Evolutionary conservation across 768 basidiomycete species (phyloP), one percentile per base, ranked within the genome.

Genomic region (Mycena polygramma): DNA sequence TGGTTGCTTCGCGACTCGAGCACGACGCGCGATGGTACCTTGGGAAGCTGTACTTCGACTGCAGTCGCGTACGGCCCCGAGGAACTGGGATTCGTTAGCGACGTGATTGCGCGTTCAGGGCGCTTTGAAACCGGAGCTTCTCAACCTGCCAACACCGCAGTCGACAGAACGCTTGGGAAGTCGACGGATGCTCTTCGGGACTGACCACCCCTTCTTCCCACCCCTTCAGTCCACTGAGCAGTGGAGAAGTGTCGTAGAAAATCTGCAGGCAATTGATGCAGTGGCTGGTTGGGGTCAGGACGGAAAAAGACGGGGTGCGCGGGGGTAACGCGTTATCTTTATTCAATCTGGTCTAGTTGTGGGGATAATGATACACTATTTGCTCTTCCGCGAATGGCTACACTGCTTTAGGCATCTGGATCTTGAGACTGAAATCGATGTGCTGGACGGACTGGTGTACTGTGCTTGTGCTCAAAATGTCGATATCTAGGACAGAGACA

Each of bases 381-480:
- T 24, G 49, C 49, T 69, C 55, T 75, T 69, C 22, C 63, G 52
- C 66, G 49, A 55, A 49, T n/a, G 55, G 9, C 41, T 74, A 71
- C 60, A 65, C 57, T 57, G 73, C 57, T 73, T 85, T 85, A 13
- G 89, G 87, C 74, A 87, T 87, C 81, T 97, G 96, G 70, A 99
- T 92, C 88, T 99, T 99, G 76, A 99, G 86, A 76, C 96, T 98
- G 80, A 97, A 99, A 79, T 99, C 98, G 71, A 99, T 91, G 77
- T 98, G 96, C 73, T 90, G 94, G 30, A 94, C 95, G 2, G 94
- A 94, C 80, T 98, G 95, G 74, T 97, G 96, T 30, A 96, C 94
- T 11, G 86, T 88, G 69, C 94, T 96, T 49, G 95, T 96, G 82
- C 96, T 94, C 80, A 98, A 75, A 76, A 99, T 97, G 79, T 99